A percentile compares a stretch with the other conserved stretches of the same genome.
Conservation (phyloP, 2,329 filamentous ascomycete species). For the Sporothrix humicola region DNA sequence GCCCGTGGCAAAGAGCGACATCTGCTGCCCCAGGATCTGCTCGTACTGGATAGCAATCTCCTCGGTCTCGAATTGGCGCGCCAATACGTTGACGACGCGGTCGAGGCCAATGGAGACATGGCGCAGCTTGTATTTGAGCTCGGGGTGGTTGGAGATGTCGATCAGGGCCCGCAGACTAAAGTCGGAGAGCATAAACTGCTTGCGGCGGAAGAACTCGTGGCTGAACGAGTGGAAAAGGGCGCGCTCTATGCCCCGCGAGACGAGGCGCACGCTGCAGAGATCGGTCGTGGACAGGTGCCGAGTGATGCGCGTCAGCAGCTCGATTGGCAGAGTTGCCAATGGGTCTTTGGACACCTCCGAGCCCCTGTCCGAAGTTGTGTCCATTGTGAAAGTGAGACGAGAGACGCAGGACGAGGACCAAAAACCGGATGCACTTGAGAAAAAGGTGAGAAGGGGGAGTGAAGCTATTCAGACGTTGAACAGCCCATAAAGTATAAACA, state of each 20-base stretch:
- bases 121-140: slow-evolving; percentile 49
- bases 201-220: slow-evolving; percentile 68
- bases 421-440: too few relatives aligned
- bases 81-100: slow-evolving; percentile 31
- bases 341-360: neutral
- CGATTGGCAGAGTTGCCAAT: slow-evolving; percentile 55
- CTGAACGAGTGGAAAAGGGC: slow-evolving; percentile 62
- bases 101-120: slow-evolving; percentile 59
- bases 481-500: neutral
- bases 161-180: slow-evolving; percentile 61
- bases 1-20: slow-evolving; percentile 51
- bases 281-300: slow-evolving; percentile 60
- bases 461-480: slow-evolving; percentile 16
- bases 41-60: neutral
- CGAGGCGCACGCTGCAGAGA: slow-evolving; percentile 59
- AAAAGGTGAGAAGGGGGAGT: neutral
- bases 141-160: slow-evolving; percentile 56
- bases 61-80: neutral
- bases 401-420: neutral
- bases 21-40: slow-evolving; percentile 39
- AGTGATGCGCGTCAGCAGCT: slow-evolving; percentile 64
- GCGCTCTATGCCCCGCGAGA: slow-evolving; percentile 61
- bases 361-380: neutral
- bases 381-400: neutral
- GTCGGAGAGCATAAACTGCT: slow-evolving; percentile 68